Evolutionary conservation across 257 asterid species (phyloP).

Genomic region (Cinchona pubescens): DNA sequence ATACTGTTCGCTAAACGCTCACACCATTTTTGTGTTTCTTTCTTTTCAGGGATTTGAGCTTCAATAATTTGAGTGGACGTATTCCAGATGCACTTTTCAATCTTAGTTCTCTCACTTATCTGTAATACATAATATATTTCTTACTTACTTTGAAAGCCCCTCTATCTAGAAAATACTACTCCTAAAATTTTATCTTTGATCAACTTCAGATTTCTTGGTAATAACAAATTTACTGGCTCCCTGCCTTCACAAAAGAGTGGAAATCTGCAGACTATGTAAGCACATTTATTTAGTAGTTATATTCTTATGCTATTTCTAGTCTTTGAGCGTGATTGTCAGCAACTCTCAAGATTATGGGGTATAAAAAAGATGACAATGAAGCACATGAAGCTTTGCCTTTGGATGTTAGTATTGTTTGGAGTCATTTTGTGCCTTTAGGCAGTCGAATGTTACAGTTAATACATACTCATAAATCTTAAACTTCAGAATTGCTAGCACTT

Average conservation of each 20-base stretch:
- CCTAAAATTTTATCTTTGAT: not conserved
- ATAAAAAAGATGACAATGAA: not conserved
- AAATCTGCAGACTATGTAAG: slow-evolving; percentile 56
- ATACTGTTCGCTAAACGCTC: too few species aligned
- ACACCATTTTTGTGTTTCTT: too few species aligned
- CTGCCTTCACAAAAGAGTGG: slow-evolving; percentile 49
- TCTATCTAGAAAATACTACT: not conserved
- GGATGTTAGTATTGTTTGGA: not conserved
- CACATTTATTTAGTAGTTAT: not conserved
- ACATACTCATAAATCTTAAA: not conserved
- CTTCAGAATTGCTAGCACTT: not conserved
- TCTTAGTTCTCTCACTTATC: slow-evolving; percentile 40
- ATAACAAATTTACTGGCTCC: slow-evolving; percentile 56
- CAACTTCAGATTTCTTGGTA: slow-evolving; percentile 75
- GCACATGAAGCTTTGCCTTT: not conserved
- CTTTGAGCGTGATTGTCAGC: slow-evolving; percentile 1
- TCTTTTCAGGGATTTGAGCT: slow-evolving; percentile 81
- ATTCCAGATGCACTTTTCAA: slow-evolving; percentile 59
- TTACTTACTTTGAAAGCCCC: not conserved
- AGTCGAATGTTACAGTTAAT: not conserved
- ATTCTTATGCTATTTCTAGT: not conserved
- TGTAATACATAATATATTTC: slow-evolving; percentile 39
- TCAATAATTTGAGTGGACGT: slow-evolving; percentile 66
- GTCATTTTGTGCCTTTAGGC: not conserved
- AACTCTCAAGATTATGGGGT: not conserved